These are phyloP conservation scores for Marasmius fiardii DNA, from an alignment of 1,284 basidiomycete species.

Conservation along the genomic window DNA sequence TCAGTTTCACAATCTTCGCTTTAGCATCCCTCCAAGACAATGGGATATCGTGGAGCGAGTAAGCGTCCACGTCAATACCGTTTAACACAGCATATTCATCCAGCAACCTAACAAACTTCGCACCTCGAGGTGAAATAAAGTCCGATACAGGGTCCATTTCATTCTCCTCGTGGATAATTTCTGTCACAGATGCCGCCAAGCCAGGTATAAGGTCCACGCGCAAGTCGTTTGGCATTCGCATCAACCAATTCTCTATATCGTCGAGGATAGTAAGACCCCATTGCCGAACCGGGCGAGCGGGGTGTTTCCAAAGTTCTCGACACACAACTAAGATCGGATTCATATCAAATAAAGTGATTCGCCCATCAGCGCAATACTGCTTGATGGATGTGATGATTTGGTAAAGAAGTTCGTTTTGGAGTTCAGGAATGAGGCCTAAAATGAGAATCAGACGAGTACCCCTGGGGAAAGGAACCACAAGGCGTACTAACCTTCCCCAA, in stretches of 20 bases:
- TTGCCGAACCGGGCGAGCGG: slow-evolving; percentile 7
- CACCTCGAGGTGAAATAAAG: slow-evolving; percentile 9
- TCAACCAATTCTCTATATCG: slow-evolving; percentile 11
- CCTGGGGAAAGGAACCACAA: not conserved
- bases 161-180: slow-evolving; percentile 11
- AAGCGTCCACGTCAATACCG: slow-evolving; percentile 11
- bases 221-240: slow-evolving; percentile 8
- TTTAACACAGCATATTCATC: slow-evolving; percentile 5
- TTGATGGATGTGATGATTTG: slow-evolving; percentile 10
- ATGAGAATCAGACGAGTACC: not conserved
- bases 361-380: slow-evolving; percentile 9
- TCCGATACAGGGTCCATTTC: slow-evolving; percentile 8
- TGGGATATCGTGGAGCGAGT: slow-evolving; percentile 12
- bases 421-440: slow-evolving; percentile 2
- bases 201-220: slow-evolving; percentile 9
- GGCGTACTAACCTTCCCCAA: slow-evolving; percentile 12
- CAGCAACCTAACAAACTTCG: slow-evolving; percentile 8
- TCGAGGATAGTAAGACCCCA: slow-evolving; percentile 6
- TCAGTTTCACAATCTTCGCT: slow-evolving; percentile 8
- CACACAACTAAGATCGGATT: slow-evolving; percentile 9
- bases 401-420: slow-evolving; percentile 9
- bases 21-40: slow-evolving; percentile 14
- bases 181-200: slow-evolving; percentile 9
- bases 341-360: slow-evolving; percentile 14
- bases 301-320: slow-evolving; percentile 12